phyloP scores from a whole-genome alignment of 495 filamentous ascomycete genomes.

The Neurospora sp. region DNA sequence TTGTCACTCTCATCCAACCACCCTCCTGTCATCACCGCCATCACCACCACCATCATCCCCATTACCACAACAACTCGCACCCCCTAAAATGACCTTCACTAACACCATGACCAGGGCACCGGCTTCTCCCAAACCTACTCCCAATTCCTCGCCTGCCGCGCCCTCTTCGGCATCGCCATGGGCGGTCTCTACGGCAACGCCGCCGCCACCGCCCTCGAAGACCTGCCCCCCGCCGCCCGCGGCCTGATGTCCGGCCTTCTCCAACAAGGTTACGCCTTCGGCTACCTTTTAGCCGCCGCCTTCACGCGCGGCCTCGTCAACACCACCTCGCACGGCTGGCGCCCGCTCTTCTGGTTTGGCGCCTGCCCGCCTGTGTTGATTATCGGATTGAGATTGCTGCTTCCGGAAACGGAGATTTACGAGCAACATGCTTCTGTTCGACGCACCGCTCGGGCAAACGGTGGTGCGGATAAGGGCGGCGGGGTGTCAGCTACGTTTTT shows the following conservation, averaged over 20 bases:
- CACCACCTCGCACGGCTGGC: slow-evolving; percentile 64
- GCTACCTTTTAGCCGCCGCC: slow-evolving; percentile 70
- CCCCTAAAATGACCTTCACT: too few species aligned
- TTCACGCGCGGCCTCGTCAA: slow-evolving; percentile 65
- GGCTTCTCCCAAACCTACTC: slow-evolving; percentile 70
- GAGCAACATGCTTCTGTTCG: slow-evolving; percentile 51
- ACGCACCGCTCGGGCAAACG: slow-evolving; percentile 8
- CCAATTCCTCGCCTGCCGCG: slow-evolving; percentile 69
- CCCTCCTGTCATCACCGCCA: not conserved
- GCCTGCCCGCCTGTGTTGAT: slow-evolving; percentile 71
- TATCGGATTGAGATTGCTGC: slow-evolving; percentile 63
- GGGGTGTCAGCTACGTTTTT: slow-evolving; percentile 51
- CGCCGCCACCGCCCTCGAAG: slow-evolving; percentile 76
- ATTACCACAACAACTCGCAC: too few species aligned
- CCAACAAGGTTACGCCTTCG: slow-evolving; percentile 85
- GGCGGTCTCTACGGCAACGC: slow-evolving; percentile 83
- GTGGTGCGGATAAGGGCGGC: slow-evolving; percentile 4
- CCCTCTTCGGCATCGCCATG: slow-evolving; percentile 86
- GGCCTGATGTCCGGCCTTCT: slow-evolving; percentile 73
- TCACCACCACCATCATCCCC: not conserved
- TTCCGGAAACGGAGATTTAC: slow-evolving; percentile 69
- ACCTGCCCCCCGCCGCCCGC: slow-evolving; percentile 62
- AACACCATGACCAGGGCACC: slow-evolving; percentile 38
- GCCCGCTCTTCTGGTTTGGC: slow-evolving; percentile 82
- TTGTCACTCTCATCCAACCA: not conserved